phyloP scores from a whole-genome alignment of 2,329 filamentous ascomycete genomes.

The Zelopaecilomyces penicillatus region DNA sequence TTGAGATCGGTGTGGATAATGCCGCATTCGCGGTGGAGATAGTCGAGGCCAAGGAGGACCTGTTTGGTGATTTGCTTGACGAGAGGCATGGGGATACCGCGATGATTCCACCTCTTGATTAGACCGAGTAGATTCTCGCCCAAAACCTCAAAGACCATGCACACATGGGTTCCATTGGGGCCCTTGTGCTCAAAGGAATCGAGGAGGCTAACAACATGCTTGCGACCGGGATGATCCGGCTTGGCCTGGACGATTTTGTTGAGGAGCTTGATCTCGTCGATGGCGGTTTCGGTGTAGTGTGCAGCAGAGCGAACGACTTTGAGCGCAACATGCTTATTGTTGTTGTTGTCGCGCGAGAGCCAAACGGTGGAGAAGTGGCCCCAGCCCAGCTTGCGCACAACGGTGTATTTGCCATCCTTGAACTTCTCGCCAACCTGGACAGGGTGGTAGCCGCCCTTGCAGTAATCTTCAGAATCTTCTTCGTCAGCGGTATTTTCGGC shows the following conservation, averaged over 20 bases:
- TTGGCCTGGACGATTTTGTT: conserved; percentile 96
- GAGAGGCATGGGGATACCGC: conserved; percentile 89
- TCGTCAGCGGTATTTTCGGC: conserved; percentile 93
- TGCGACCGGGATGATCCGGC: conserved; percentile 84
- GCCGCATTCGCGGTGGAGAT: conserved; percentile 93
- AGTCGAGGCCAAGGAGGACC: conserved; percentile 89
- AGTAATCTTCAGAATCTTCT: conserved; percentile 98
- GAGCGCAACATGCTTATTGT: conserved; percentile 88
- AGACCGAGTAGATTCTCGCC: conserved; percentile 90
- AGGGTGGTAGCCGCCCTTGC: conserved; percentile 97
- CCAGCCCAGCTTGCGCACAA: conserved; percentile 95
- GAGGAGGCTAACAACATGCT: conserved; percentile 90
- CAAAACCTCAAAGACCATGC: conserved; percentile 98
- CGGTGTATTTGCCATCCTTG: conserved; percentile 94
- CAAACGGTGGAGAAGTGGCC: conserved; percentile 98
- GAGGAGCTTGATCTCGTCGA: conserved; percentile 97
- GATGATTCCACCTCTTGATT: conserved; percentile 98
- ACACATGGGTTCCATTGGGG: conserved; percentile 91
- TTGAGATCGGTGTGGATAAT: conserved; percentile 98
- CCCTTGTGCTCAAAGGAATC: conserved; percentile 98
- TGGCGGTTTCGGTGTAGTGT: conserved; percentile 96
- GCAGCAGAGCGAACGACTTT: conserved; percentile 97
- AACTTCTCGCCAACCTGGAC: conserved; percentile 92
- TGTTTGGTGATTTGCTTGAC: conserved; percentile 99
- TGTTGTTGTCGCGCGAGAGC: conserved; percentile 73